These are phyloP conservation scores for Capsella bursapastoris DNA, from an alignment of 345 rosid species.

Conservation along the genomic window DNA sequence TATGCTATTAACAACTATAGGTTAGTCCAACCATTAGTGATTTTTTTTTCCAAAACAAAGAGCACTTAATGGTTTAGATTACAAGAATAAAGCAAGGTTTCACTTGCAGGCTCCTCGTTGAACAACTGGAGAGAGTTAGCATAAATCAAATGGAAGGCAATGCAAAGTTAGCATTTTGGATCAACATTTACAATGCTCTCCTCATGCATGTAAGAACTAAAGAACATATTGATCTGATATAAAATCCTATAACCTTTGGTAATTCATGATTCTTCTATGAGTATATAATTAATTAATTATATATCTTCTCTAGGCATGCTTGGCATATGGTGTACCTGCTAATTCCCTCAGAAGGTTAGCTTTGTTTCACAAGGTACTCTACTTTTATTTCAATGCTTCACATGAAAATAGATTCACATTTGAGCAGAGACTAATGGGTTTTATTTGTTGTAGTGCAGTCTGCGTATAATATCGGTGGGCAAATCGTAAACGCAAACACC, in stretches of 20 bases:
- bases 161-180: conserved; percentile 82
- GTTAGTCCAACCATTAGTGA: conserved; percentile 33
- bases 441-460: conserved; percentile 71
- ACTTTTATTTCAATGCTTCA: conserved; percentile 2
- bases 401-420: neutral
- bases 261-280: neutral
- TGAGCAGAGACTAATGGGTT: conserved; percentile 43
- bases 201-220: conserved; percentile 79
- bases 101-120: conserved; percentile 75
- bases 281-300: neutral
- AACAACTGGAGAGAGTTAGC: conserved; percentile 77
- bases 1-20: conserved; percentile 77
- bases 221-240: neutral
- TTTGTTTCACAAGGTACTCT: conserved; percentile 88
- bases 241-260: neutral
- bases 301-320: conserved; percentile 63
- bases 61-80: neutral
- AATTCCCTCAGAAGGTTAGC: conserved; percentile 75
- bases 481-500: conserved; percentile 75
- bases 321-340: conserved; percentile 83
- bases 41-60: neutral
- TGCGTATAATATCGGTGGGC: conserved; percentile 88
- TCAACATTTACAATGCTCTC: conserved; percentile 88
- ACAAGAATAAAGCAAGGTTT: conserved; percentile 9
- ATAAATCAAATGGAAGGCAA: conserved; percentile 63